Evolutionary conservation across 78 protist genomes (phyloP).

Genomic region (Goniomonas avonlea): DNA sequence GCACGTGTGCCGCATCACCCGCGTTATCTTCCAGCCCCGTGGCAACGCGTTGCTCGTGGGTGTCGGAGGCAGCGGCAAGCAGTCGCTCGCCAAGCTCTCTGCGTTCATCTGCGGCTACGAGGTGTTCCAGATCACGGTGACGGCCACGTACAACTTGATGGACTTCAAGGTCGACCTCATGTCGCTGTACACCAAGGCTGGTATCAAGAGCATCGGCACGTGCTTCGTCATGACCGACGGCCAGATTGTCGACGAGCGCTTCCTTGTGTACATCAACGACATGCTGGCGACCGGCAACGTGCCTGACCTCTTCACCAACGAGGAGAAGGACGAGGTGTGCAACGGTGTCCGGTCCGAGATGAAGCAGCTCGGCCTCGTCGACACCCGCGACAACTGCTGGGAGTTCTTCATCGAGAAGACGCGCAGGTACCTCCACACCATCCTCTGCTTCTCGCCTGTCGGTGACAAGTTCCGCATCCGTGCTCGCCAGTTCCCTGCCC

Average conservation of each 20-base stretch:
- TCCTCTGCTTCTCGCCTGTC: constrained; percentile 71
- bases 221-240: constrained; percentile 61
- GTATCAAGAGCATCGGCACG: constrained; percentile 14
- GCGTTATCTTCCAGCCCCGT: constrained; percentile 45
- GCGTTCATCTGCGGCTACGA: constrained; percentile 30
- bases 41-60: constrained; percentile 69
- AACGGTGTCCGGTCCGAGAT: constrained; percentile 41
- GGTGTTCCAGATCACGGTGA: constrained; percentile 52
- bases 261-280: constrained; percentile 70
- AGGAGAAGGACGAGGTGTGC: constrained; percentile 48
- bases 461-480: constrained; percentile 53
- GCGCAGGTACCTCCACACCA: constrained; percentile 48
- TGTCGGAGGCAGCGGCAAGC: constrained; percentile 75
- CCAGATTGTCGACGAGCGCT: constrained; percentile 58
- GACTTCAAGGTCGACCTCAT: constrained; percentile 46
- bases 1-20: constrained; percentile 51
- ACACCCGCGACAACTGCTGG: constrained; percentile 58
- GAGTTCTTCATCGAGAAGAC: constrained; percentile 50
- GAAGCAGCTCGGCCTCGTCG: constrained; percentile 47
- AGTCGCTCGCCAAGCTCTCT: constrained; percentile 50
- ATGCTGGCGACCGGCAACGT: constrained; percentile 57
- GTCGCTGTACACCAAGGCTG: constrained; percentile 47
- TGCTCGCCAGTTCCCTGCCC: constrained; percentile 71
- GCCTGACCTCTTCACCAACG: constrained; percentile 58
- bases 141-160: constrained; percentile 48